Base-by-base conservation (phyloP, 2,329 filamentous ascomycete species). In the Penicillium sp. region DNA sequence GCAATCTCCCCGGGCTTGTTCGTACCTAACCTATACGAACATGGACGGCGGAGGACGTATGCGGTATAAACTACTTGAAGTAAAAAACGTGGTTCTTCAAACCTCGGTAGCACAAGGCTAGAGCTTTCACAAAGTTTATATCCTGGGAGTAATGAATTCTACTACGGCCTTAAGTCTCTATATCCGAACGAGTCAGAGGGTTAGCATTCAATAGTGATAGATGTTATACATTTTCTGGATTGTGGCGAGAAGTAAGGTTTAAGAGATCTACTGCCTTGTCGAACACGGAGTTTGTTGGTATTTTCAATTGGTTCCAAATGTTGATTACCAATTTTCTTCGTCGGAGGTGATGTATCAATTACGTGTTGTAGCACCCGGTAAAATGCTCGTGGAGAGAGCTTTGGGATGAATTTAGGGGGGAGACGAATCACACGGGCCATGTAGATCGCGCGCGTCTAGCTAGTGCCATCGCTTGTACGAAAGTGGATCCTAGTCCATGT, bases 381-480 rank as follows among this genome's bases (percentile, higher is more conserved):
- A 9, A n/a, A 37, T 37, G 5, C 35, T 8, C 16, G 27, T 29
- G 27, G 27, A 10, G 27, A 11, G 27, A 29, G 27, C 27, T 29
- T 29, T 29, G 27, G 27, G 10, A 3, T 29, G 8, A 10, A 29
- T 29, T 37, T 37, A 16, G 35, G 35, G 16, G 35, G 35, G n/a
- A n/a, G 1, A n/a, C 14, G 21, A 27, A 46, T 21, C 13, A 8
- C 33, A 31, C 19, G 53, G 48, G 27, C 47, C 39, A 21, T 46
- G 47, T 14, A 35, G 53, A 55, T 55, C 53, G 24, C 39, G 44
- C 27, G 29, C 26, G 33, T 41, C 35, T 39, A 54, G 27, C 52
- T 49, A 49, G 48, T 49, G 48, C 22, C 48, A 49, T 49, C 22
- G 47, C 47, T 48, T 37, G 35, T 41, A 27, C 46, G 11, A 22